Evolutionary conservation across 2,329 filamentous ascomycete species (phyloP).

Genomic region (Colletotrichum tamarilloi): DNA sequence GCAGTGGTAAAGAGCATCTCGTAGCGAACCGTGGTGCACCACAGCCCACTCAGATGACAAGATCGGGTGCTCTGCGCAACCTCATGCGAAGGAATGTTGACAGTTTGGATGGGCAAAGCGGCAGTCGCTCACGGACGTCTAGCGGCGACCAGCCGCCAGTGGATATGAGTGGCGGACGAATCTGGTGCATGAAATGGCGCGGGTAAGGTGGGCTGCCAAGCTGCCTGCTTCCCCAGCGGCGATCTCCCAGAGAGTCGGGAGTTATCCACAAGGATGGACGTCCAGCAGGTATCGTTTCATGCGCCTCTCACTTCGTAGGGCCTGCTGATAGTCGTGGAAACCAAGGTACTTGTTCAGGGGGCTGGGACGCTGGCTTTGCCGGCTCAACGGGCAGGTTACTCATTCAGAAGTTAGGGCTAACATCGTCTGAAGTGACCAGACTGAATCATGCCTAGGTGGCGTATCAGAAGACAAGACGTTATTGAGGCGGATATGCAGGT

Average conservation of each 20-base stretch:
- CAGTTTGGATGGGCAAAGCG: constrained; percentile 24
- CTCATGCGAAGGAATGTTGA: constrained; percentile 8
- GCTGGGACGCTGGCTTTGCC: too few species aligned
- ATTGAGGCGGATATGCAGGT: constrained; percentile 4
- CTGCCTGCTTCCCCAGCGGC: neutral
- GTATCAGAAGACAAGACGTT: constrained; percentile 8
- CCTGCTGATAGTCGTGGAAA: neutral
- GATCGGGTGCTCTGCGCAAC: neutral
- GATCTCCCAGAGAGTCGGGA: constrained; percentile 9
- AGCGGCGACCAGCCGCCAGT: neutral
- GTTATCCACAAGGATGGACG: constrained; percentile 2
- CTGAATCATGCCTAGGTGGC: neutral
- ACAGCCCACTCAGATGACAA: constrained; percentile 30
- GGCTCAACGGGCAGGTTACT: neutral
- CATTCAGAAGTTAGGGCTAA: neutral
- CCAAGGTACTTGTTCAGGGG: neutral
- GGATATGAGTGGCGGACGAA: neutral
- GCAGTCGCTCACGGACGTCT: neutral
- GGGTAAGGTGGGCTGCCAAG: neutral
- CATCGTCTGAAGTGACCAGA: neutral
- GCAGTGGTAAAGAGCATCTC: constrained; percentile 19
- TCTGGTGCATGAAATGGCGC: neutral
- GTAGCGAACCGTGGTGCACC: constrained; percentile 14
- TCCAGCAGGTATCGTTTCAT: constrained; percentile 21
- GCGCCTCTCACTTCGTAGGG: constrained; percentile 1